Conservation (phyloP, 768 basidiomycete genomes). For the Chalciporus piperatus region DNA sequence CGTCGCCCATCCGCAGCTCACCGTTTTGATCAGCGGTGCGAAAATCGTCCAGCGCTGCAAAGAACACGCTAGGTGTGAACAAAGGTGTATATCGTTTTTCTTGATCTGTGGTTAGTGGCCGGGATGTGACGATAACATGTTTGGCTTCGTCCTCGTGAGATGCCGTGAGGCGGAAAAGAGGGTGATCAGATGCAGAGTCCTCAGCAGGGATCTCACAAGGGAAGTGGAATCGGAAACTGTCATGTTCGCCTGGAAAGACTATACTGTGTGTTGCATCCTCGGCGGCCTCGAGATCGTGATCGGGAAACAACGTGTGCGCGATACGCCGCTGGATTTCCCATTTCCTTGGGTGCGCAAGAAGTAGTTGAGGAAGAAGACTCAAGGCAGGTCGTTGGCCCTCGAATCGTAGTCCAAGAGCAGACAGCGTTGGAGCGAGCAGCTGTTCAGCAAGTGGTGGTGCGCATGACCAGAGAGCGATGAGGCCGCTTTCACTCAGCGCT, state of each 20-base stretch:
- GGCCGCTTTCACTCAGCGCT: conserved; percentile 23
- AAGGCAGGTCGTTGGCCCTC: not conserved
- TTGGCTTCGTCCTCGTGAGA: conserved; percentile 41
- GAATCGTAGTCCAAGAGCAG: conserved; percentile 27
- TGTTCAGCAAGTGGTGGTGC: conserved; percentile 22
- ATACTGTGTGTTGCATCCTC: conserved; percentile 26
- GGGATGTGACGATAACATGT: conserved; percentile 51
- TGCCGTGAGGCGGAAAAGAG: conserved; percentile 22
- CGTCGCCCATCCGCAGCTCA: conserved; percentile 67
- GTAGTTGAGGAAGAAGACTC: conserved; percentile 26
- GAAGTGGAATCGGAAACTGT: conserved; percentile 64
- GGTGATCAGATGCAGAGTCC: conserved; percentile 23
- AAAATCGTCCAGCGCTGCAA: conserved; percentile 42
- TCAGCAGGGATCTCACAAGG: conserved; percentile 26
- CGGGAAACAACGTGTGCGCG: conserved; percentile 18
- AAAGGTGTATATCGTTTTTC: conserved; percentile 50
- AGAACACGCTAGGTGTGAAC: conserved; percentile 69
- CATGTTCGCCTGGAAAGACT: conserved; percentile 61
- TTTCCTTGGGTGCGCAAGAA: conserved; percentile 25
- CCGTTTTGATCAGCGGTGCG: conserved; percentile 18
- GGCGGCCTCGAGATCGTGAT: conserved; percentile 27
- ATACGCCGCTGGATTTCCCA: conserved; percentile 18
- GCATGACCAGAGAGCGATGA: conserved; percentile 31
- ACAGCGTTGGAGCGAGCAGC: conserved; percentile 20
- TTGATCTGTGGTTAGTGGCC: conserved; percentile 47